Conservation (phyloP, 148 eudicot species). For the Rhododendron kiyosumense region DNA sequence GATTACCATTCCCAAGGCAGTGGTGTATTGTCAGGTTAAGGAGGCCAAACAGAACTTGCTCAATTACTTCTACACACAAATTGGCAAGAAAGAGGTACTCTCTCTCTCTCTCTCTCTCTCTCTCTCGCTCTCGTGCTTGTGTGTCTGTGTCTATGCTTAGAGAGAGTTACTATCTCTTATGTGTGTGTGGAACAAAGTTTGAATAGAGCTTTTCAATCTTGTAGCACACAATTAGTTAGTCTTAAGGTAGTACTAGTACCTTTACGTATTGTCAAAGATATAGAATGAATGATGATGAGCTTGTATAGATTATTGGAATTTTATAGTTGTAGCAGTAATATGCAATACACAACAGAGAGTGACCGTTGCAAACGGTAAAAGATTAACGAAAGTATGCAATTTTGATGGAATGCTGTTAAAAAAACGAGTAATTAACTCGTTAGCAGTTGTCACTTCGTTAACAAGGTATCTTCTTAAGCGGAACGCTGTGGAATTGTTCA, state of each 20-base stretch:
- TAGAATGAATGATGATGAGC: background rate
- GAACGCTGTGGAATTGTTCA: background rate
- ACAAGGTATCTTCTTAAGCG: background rate
- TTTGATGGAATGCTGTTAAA: background rate
- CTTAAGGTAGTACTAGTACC: background rate
- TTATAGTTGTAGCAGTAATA: background rate
- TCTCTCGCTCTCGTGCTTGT: background rate
- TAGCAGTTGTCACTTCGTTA: background rate
- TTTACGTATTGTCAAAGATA: background rate
- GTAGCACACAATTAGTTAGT: background rate
- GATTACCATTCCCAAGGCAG: conserved; percentile 79
- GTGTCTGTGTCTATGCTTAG: background rate
- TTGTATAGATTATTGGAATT: background rate
- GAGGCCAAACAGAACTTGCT: conserved; percentile 76
- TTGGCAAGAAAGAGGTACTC: conserved; percentile 78
- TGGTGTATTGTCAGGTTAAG: conserved; percentile 82
- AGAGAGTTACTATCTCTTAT: background rate
- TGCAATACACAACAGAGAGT: background rate
- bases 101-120: conserved; percentile 3
- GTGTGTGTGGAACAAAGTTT: background rate
- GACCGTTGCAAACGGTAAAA: background rate
- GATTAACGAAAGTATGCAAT: background rate
- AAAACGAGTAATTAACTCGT: background rate
- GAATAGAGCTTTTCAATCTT: background rate
- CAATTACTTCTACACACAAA: conserved; percentile 64